Conservation (phyloP, 2,329 filamentous ascomycete species). For the Sordariomycetes sp. region DNA sequence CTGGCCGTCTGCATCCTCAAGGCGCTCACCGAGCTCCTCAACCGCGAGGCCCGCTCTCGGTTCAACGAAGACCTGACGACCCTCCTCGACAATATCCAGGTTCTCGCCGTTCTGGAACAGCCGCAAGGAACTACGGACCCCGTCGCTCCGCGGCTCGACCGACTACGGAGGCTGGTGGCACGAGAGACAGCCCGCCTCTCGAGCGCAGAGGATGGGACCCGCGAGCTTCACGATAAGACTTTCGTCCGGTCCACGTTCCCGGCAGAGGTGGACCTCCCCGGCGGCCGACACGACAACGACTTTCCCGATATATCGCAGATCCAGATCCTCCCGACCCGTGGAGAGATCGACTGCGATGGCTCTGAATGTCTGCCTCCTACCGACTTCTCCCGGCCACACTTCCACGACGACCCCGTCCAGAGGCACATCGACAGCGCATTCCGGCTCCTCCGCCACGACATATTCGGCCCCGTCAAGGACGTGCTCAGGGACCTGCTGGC, state of each 20-base stretch:
- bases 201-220: not conserved
- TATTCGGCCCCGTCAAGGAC: conserved; percentile 50
- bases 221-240: not conserved
- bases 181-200: not conserved
- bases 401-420: conserved; percentile 23
- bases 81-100: not conserved
- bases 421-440: conserved; percentile 60
- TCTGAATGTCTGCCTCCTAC: conserved; percentile 39
- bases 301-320: conserved; percentile 49
- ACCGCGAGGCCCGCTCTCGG: not conserved
- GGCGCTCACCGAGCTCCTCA: not conserved
- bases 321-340: conserved; percentile 52
- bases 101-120: not conserved
- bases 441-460: conserved; percentile 59
- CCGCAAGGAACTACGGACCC: too few relatives aligned
- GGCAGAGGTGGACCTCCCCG: conserved; percentile 22
- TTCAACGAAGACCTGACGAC: not conserved
- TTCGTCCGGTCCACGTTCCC: not conserved
- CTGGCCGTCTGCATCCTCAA: not conserved
- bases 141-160: not conserved
- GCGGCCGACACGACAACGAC: conserved; percentile 68
- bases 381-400: conserved; percentile 28
- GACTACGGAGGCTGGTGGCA: not conserved
- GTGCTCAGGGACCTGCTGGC: not conserved
- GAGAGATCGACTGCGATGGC: conserved; percentile 47